phyloP scores from a whole-genome alignment of 2,329 filamentous ascomycete species.

The Colletotrichum liriopes region DNA sequence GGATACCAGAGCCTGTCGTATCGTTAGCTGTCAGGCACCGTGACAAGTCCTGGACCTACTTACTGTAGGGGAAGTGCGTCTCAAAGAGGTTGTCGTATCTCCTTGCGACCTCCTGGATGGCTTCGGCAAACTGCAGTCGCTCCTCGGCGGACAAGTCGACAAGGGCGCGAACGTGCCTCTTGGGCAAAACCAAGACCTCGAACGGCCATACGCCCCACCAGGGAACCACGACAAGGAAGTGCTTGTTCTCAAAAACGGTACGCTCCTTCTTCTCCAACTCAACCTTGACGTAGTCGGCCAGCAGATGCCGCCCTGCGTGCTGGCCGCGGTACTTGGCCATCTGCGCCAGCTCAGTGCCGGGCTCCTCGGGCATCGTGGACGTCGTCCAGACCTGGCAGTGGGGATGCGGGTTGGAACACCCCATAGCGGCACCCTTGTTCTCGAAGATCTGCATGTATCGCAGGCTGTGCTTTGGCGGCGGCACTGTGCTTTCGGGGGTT shows the following conservation, averaged over 20 bases:
- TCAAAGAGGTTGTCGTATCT: slow-evolving; percentile 98
- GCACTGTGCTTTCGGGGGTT: slow-evolving; percentile 55
- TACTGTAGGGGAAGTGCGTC: slow-evolving; percentile 95
- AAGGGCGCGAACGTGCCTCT: slow-evolving; percentile 86
- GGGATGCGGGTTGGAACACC: slow-evolving; percentile 97
- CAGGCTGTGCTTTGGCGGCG: slow-evolving; percentile 80
- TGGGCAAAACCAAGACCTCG: slow-evolving; percentile 91
- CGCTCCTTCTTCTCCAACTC: slow-evolving; percentile 88
- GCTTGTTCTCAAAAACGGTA: slow-evolving; percentile 88
- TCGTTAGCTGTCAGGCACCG: slow-evolving; percentile 43
- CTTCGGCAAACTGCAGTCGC: slow-evolving; percentile 82
- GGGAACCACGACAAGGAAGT: slow-evolving; percentile 90
- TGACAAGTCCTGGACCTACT: slow-evolving; percentile 49
- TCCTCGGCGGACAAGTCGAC: slow-evolving; percentile 85
- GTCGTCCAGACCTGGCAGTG: slow-evolving; percentile 98
- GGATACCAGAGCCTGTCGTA: slow-evolving; percentile 84
- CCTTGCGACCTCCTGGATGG: slow-evolving; percentile 88
- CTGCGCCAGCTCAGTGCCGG: slow-evolving; percentile 82
- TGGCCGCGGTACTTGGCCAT: slow-evolving; percentile 83
- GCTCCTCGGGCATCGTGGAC: slow-evolving; percentile 91
- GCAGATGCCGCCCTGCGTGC: slow-evolving; percentile 81
- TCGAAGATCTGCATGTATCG: slow-evolving; percentile 99
- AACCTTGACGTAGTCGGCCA: slow-evolving; percentile 89
- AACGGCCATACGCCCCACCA: slow-evolving; percentile 99
- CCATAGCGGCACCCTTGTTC: slow-evolving; percentile 98